A percentile compares a stretch with the other conserved stretches of the same genome.
phyloP scores from a whole-genome alignment of 345 rosid genomes.

The Trapa bicornis region DNA sequence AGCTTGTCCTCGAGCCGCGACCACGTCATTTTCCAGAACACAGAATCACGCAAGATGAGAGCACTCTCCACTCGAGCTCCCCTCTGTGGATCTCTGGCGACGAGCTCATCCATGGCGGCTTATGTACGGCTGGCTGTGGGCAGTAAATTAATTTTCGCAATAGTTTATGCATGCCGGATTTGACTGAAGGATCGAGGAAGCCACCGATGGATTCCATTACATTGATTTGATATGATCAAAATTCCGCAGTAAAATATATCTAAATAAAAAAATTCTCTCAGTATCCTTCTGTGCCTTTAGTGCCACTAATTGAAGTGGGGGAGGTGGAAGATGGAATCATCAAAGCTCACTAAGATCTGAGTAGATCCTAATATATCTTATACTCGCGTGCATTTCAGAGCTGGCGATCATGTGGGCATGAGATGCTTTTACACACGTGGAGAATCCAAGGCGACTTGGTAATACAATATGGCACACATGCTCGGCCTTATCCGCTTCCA shows the following conservation, averaged over 20 bases:
- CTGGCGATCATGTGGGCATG: not conserved
- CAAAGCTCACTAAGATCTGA: not conserved
- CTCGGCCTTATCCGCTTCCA: not conserved
- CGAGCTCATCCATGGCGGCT: not conserved
- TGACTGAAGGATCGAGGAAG: not conserved
- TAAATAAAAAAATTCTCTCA: no score
- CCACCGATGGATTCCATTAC: not conserved
- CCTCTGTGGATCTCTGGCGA: not conserved
- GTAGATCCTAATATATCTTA: not conserved
- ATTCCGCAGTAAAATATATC: no score
- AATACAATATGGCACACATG: no score
- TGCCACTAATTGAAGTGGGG: no score
- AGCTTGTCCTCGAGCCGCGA: conserved; percentile 17
- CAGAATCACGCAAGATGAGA: not conserved
- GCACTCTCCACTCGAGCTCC: no score
- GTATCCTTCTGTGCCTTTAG: no score
- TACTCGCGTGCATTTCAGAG: not conserved
- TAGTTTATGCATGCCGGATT: not conserved
- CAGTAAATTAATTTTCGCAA: not conserved
- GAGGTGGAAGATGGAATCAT: not conserved
- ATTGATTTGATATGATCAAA: no score
- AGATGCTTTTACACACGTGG: no score
- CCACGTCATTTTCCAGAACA: conserved; percentile 6
- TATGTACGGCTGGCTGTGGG: not conserved
- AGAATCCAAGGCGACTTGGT: no score